Conservation (phyloP, 441 rosid genomes). For the Populus hybrid region DNA sequence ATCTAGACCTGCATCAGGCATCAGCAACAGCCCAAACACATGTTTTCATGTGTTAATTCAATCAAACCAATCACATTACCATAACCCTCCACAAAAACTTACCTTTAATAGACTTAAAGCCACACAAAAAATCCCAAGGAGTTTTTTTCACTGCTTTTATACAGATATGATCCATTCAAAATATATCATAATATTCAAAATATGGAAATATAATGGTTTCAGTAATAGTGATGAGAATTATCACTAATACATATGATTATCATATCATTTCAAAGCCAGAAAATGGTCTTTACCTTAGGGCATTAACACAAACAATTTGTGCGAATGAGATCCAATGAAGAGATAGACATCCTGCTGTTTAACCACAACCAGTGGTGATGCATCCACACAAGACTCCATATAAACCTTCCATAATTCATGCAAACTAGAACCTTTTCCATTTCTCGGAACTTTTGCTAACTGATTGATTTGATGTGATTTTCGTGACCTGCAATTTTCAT, state of each 20-base stretch:
- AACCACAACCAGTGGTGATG: slow-evolving; percentile 76
- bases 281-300: slow-evolving; percentile 53
- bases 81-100: background rate
- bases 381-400: slow-evolving; percentile 94
- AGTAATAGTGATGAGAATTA: background rate
- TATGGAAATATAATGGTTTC: background rate
- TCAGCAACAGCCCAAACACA: background rate
- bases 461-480: slow-evolving; percentile 30
- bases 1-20: background rate
- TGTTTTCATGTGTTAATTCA: background rate
- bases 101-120: background rate
- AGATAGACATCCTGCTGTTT: slow-evolving; percentile 54
- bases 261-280: background rate
- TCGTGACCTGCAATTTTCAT: slow-evolving; percentile 19
- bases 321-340: slow-evolving; percentile 90
- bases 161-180: background rate
- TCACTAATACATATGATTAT: background rate
- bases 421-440: slow-evolving; percentile 38
- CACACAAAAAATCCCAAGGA: background rate
- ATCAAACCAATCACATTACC: background rate
- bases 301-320: slow-evolving; percentile 59
- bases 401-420: slow-evolving; percentile 76
- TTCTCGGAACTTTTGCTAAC: slow-evolving; percentile 40
- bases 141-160: background rate
- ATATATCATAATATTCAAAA: background rate